Conservation (phyloP, 495 filamentous ascomycete genomes). For the Aspergillus leporis region DNA sequence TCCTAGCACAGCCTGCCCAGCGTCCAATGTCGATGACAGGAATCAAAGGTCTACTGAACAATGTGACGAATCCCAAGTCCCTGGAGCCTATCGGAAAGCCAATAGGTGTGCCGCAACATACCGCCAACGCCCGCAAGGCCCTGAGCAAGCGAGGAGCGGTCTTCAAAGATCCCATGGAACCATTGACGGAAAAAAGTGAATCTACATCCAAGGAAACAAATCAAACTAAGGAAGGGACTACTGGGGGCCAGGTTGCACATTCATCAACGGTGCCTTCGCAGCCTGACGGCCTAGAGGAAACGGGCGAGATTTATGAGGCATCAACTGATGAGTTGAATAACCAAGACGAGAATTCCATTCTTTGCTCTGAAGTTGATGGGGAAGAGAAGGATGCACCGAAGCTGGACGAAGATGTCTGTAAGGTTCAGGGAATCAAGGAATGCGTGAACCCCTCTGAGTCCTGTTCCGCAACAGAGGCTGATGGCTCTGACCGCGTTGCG, state of each 20-base stretch:
- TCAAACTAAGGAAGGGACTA: slow-evolving; percentile 20
- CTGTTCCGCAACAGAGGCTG: slow-evolving; percentile 13
- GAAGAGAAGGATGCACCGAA: slow-evolving; percentile 18
- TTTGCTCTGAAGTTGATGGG: slow-evolving; percentile 16
- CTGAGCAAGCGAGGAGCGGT: slow-evolving; percentile 65
- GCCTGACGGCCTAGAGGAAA: slow-evolving; percentile 13
- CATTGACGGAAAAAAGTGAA: slow-evolving; percentile 33
- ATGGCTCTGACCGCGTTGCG: slow-evolving; percentile 11
- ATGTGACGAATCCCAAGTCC: slow-evolving; percentile 34
- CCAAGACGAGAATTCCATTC: slow-evolving; percentile 16
- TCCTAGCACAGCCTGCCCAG: slow-evolving; percentile 64
- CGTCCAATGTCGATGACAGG: slow-evolving; percentile 56
- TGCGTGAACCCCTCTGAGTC: slow-evolving; percentile 18
- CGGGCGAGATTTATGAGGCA: slow-evolving; percentile 1
- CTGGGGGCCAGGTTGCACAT: slow-evolving; percentile 9
- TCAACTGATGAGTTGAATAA: slow-evolving; percentile 20
- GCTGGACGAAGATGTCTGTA: slow-evolving; percentile 29
- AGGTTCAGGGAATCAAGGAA: slow-evolving; percentile 23
- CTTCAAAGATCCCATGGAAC: slow-evolving; percentile 58
- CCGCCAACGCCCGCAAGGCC: slow-evolving; percentile 44
- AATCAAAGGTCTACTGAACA: slow-evolving; percentile 47
- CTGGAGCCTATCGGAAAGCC: slow-evolving; percentile 40
- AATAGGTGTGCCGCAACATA: slow-evolving; percentile 30
- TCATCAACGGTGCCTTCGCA: slow-evolving; percentile 15
- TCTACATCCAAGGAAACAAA: slow-evolving; percentile 41